Evolutionary conservation across 768 basidiomycete species (phyloP), one percentile per base, ranked within the genome.

Genomic region (Dentipellis fragilis): DNA sequence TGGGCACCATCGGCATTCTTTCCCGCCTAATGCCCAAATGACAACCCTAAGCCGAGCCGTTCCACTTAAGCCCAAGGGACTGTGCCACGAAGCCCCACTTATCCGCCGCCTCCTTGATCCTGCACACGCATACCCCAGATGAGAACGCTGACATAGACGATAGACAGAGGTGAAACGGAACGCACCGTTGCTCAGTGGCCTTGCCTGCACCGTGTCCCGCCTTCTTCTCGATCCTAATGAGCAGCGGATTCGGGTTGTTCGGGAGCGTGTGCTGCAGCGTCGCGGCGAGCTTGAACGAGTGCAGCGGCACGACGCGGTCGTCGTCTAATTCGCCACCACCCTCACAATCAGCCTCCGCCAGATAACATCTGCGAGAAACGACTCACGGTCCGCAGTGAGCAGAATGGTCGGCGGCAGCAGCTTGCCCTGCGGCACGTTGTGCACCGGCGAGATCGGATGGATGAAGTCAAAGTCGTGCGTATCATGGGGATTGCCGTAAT

Each of bases 391-490:
- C 16, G 85, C 87, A n/a, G 88, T 89, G 65, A 86, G 70, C n/a
- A 93, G 73, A 56, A 92, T 65, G n/a, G 75, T 73, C 0, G 90
- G 81, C 1, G 90, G 90, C 46, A 87, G 71, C 5, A 73, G 68
- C 66, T 74, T 80, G 61, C 78, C 71, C 48, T 71, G 72, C 42
- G 83, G 76, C n/a, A 92, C 74, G 60, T 87, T 92, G 67, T 93
- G 89, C 29, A 93, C 63, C 0, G 90, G 89, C 10, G 89, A 92
- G 57, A 87, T 78, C 1, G 83, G 84, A 65, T 80, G 75, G 60
- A 91, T 88, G 71, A 87, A 91, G 71, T 93, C 90, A 63, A 93
- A 93, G 60, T 89, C 88, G 11, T 82, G 72, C 3, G 89, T 75
- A 56, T 83, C 74, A 62, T 87, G 80, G 2, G 89, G 84, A 64